Conservation (phyloP, 2,329 filamentous ascomycete species). For the Salinomyces thailandicus region DNA sequence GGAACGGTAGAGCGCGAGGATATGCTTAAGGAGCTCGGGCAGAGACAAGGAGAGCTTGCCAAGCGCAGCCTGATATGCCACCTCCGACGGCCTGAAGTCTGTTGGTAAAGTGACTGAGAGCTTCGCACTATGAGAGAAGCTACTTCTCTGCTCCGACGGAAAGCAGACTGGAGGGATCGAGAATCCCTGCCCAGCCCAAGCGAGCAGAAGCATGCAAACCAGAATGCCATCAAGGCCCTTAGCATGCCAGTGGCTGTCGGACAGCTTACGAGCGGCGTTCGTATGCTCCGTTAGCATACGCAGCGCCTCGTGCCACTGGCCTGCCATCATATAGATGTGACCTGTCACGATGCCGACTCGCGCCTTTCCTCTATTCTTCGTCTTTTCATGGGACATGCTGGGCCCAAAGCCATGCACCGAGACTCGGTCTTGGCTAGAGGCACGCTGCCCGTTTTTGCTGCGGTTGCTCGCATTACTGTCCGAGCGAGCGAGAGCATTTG, state of each 20-base stretch:
- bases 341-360: constrained; percentile 71
- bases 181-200: constrained; percentile 77
- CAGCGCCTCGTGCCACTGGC: constrained; percentile 80
- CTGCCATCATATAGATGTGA: constrained; percentile 77
- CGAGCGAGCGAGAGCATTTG: constrained; percentile 29
- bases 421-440: constrained; percentile 45
- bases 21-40: constrained; percentile 65
- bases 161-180: constrained; percentile 43
- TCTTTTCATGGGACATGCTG: constrained; percentile 44
- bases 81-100: constrained; percentile 11
- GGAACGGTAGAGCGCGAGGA: constrained; percentile 61
- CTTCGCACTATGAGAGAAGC: constrained; percentile 14
- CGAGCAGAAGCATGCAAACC: constrained; percentile 70
- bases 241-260: constrained; percentile 94
- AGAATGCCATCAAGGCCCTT: constrained; percentile 86
- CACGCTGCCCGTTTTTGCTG: constrained; percentile 13
- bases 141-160: constrained; percentile 18
- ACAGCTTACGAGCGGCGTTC: constrained; percentile 62
- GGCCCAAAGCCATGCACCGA: constrained; percentile 55
- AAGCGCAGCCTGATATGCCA: constrained; percentile 23
- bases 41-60: constrained; percentile 48
- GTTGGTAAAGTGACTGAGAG: constrained; percentile 11
- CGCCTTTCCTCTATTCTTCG: constrained; percentile 69
- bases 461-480: constrained; percentile 21
- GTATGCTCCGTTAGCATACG: constrained; percentile 75